Base-by-base conservation (phyloP, 176 grass and related monocot genomes). In the Avena eriantha region DNA sequence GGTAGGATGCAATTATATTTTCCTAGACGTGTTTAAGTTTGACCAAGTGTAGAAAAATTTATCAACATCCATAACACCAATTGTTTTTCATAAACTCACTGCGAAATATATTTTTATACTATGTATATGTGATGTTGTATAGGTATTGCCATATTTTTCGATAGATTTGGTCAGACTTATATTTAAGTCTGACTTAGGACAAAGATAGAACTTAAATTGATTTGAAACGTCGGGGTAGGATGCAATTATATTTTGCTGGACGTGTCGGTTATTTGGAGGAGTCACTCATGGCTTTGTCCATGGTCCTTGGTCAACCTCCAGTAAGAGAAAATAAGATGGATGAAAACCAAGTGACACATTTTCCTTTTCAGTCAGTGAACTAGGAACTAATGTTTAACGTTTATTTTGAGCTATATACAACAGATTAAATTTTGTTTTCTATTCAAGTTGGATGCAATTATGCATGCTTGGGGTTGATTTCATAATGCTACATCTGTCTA, bases 361-460 rank as follows among this genome's bases (percentile, higher is more conserved):
- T 47, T 0, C 41, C 35, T 80, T 63, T 31, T 48, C 51, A 35
- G 45, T 14, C 17, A 53, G 13, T 8, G 7, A 5, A 35, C 19
- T 23, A n/a, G 4, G 29, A 36, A 36, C 12, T 53, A 2, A 50
- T 68, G 45, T 69, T 69, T 13, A 69, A 29, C 11, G 10, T 33
- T 81, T 5, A 47, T 36, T 53, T 53, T 69, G 26, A 68, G 68
- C 48, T 69, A 51, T n/a, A 4, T 22, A 35, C 13, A 67, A 14
- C 17, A 67, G 24, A 81, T 34, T 34, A 5, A 50, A 14, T 67
- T 80, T 82, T 50, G 59, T 36, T 53, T n/a, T 26, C 63, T 82
- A 68, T 82, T 66, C 29, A 69, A 68, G 61, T 22, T 36, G 80
- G 80, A 35, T 50, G 49, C 48, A 21, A 81, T 47, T 69, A 14